Base-by-base conservation (phyloP, 495 filamentous ascomycete species). In the Aspergillus funiculosus region DNA sequence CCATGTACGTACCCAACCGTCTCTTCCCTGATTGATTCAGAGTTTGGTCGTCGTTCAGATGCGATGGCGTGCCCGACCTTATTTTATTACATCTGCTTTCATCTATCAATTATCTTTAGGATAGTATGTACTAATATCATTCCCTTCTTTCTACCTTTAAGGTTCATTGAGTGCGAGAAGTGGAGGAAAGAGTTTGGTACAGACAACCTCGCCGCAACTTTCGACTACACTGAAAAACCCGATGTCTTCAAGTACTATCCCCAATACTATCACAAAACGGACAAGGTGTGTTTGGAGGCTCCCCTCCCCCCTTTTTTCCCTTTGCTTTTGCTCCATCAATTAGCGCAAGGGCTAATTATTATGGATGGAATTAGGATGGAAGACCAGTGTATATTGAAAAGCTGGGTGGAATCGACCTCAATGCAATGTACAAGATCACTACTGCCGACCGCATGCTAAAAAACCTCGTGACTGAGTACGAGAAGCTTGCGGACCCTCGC, bases 231-330 rank as follows among this genome's bases (percentile, higher is more conserved):
- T 19, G 94, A 96, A 77, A 95, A 95, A 76, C 67, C 76, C 37
- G 58, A 89, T 59, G 78, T 98, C 34, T 92, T 89, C 72, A 69
- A 91, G 63, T 96, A 85, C 74, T 98, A 98, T 65, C 89, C 90
- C 3, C 92, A 98, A 73, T 98, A 92, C 74, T 98, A 98, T 66
- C 92, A 98, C 78, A 95, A 94, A 73, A 98, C 88, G 5, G 92
- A 98, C 70, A 95, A 94, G 76, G 90, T 92, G 68, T 21, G 67
- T 53, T 40, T 29, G 17, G 6, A 26, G 7, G 14, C 19, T 26
- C 22, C 19, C 32, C 31, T n/a, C 2, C 13, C 1, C 4, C 21
- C 21, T 27, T n/a, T n/a, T 2, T 4, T 3, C 19, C 35, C 19
- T 20, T 11, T 20, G 42, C 22, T 29, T 13, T 19, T 49, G n/a